Evolutionary conservation across 306 rosid genomes (phyloP).

Genomic region (Gynostemma pentaphyllum): DNA sequence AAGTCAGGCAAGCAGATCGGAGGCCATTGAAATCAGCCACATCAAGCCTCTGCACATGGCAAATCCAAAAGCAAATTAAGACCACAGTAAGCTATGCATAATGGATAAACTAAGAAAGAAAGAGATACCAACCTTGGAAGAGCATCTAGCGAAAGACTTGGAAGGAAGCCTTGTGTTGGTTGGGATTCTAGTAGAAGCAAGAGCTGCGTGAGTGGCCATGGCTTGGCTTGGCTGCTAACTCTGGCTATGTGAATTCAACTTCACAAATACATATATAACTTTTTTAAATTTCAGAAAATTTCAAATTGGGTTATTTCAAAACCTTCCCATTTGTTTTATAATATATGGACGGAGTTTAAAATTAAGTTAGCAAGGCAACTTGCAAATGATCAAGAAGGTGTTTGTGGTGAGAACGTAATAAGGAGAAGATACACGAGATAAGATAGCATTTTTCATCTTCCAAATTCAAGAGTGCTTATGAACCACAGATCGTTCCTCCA

Average conservation of each 20-base stretch:
- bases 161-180: conserved; percentile 63
- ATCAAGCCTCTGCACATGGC: conserved; percentile 53
- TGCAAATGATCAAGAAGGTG: conserved; percentile 18
- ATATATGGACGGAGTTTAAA: neutral
- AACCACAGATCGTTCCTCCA: conserved; percentile 36
- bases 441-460: conserved; percentile 26
- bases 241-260: neutral
- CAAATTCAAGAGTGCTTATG: conserved; percentile 17
- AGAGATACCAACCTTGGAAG: conserved; percentile 45
- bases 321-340: neutral
- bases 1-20: conserved; percentile 50
- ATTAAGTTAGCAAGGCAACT: too few relatives aligned
- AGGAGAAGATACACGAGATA: conserved; percentile 43
- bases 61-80: conserved; percentile 3
- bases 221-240: conserved; percentile 45
- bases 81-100: neutral
- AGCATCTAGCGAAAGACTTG: conserved; percentile 52
- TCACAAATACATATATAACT: neutral
- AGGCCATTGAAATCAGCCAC: conserved; percentile 77
- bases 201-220: conserved; percentile 93
- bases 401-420: conserved; percentile 55
- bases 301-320: neutral
- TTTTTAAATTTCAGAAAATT: neutral
- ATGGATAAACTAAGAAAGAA: neutral
- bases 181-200: conserved; percentile 75